Conservation (phyloP, 305 asterid species). For the Rubia tinctorum region DNA sequence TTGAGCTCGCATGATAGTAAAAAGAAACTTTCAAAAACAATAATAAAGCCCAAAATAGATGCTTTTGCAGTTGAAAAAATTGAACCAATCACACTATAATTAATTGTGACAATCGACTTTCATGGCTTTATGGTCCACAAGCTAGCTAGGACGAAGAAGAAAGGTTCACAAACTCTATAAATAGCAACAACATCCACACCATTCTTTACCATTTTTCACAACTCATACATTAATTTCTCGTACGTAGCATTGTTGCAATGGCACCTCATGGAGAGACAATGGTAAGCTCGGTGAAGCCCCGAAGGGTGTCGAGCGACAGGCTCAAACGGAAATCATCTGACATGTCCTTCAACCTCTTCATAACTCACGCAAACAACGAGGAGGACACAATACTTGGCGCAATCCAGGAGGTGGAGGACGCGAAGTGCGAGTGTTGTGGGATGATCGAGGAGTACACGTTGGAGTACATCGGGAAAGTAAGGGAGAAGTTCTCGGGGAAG, state of each 20-base stretch:
- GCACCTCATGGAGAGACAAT: slow-evolving; percentile 43
- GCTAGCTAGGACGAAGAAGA: neutral
- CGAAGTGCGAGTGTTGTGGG: slow-evolving; percentile 48
- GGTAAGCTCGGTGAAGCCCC: slow-evolving; percentile 23
- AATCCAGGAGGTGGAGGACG: slow-evolving; percentile 39
- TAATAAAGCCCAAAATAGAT: neutral
- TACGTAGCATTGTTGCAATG: slow-evolving; percentile 15
- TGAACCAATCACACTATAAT: neutral
- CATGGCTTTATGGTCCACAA: neutral
- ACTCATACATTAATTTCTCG: neutral
- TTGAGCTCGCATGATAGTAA: neutral
- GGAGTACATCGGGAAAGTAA: slow-evolving; percentile 29
- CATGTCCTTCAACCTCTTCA: slow-evolving; percentile 30
- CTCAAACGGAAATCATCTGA: slow-evolving; percentile 40
- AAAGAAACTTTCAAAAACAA: no score
- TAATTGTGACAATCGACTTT: neutral
- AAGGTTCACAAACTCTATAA: neutral
- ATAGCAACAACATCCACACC: neutral
- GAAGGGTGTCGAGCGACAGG: slow-evolving; percentile 32
- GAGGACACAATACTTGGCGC: slow-evolving; percentile 13
- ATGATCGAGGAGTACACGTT: slow-evolving; percentile 45
- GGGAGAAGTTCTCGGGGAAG: slow-evolving; percentile 31
- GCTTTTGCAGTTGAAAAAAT: neutral
- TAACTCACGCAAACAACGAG: slow-evolving; percentile 14
- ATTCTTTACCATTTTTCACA: neutral